A percentile compares a stretch with the other conserved stretches of the same genome.
phyloP scores from a whole-genome alignment of 805 yeast species.

The Jamesozyma hellenica region DNA sequence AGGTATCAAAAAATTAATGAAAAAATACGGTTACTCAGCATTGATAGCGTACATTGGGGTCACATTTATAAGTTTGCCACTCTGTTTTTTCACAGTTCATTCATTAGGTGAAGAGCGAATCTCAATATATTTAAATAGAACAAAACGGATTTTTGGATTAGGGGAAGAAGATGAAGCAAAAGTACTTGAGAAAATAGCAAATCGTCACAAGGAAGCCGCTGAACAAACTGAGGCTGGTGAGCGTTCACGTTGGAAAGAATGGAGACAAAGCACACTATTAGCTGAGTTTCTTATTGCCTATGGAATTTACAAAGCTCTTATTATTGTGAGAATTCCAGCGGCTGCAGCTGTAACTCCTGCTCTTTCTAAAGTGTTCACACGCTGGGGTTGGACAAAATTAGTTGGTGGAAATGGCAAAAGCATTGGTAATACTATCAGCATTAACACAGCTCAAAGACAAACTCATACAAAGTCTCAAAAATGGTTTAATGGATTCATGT shows the following conservation, averaged over 20 bases:
- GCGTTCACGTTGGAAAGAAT: conserved; percentile 18
- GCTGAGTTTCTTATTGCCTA: conserved; percentile 88
- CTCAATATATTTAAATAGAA: conserved; percentile 50
- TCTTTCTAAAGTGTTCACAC: conserved; percentile 52
- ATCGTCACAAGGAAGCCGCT: conserved; percentile 18
- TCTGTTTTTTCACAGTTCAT: conserved; percentile 76
- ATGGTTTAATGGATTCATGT: conserved; percentile 29
- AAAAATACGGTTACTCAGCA: conserved; percentile 87
- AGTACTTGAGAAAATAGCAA: conserved; percentile 29
- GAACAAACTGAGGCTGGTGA: conserved; percentile 7
- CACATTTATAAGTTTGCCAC: conserved; percentile 69
- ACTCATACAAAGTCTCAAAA: conserved; percentile 30
- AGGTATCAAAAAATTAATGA: conserved; percentile 51
- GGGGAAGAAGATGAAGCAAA: conserved; percentile 39
- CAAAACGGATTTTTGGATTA: conserved; percentile 53
- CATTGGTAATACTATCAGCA: neutral
- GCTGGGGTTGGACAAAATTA: conserved; percentile 66
- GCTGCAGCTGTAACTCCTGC: conserved; percentile 89
- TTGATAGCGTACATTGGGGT: conserved; percentile 72
- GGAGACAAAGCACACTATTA: conserved; percentile 39
- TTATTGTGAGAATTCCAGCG: conserved; percentile 75
- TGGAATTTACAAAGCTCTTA: conserved; percentile 81
- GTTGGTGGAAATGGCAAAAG: conserved; percentile 26
- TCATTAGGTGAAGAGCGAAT: conserved; percentile 79
- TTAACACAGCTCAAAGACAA: conserved; percentile 29